These are phyloP conservation scores for Oryza coarctata DNA, from an alignment of 176 grass and related monocot species.

Conservation along the genomic window DNA sequence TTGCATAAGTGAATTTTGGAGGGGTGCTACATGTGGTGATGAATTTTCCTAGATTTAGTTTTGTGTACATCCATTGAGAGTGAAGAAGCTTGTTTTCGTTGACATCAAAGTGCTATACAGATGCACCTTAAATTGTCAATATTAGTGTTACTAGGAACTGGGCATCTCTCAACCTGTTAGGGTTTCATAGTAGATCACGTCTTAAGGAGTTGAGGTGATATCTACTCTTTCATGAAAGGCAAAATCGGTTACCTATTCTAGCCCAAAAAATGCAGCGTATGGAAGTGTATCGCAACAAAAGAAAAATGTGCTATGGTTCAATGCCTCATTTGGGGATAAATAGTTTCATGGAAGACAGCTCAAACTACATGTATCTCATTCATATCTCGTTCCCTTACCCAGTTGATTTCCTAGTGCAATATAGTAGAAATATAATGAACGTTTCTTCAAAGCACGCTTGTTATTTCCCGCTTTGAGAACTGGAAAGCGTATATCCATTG, in stretches of 20 bases:
- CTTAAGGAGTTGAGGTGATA: neutral
- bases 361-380: neutral
- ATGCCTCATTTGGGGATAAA: neutral
- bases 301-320: conserved; percentile 1
- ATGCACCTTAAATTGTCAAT: neutral
- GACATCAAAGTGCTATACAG: conserved; percentile 11
- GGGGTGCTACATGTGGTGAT: neutral
- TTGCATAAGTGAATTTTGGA: neutral
- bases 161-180: neutral
- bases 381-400: neutral
- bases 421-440: no score
- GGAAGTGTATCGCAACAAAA: neutral
- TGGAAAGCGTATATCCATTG: neutral
- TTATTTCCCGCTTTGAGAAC: neutral
- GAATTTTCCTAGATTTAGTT: conserved; percentile 15
- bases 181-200: neutral
- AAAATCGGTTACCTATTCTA: no score
- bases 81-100: neutral
- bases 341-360: neutral
- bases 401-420: no score
- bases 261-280: neutral
- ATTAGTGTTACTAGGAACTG: conserved; percentile 1
- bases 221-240: neutral
- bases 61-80: neutral
- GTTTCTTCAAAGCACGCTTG: neutral